These are phyloP conservation scores for Solanum pinnatisectum DNA, from an alignment of 257 asterid species.

Conservation along the genomic window DNA sequence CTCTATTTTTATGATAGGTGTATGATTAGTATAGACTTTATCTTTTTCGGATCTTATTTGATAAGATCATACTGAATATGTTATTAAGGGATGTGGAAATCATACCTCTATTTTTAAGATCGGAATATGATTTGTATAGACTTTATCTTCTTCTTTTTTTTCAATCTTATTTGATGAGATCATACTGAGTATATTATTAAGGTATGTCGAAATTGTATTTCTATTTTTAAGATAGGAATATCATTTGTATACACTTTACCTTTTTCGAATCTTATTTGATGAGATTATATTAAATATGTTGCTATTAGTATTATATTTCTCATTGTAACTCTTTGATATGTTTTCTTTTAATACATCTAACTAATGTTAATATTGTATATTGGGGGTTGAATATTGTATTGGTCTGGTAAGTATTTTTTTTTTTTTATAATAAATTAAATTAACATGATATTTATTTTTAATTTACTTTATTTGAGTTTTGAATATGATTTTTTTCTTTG, in stretches of 20 bases:
- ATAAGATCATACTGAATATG: too few relatives aligned
- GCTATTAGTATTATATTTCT: not conserved
- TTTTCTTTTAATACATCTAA: not conserved
- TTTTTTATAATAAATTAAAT: not conserved
- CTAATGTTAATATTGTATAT: not conserved
- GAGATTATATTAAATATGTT: not conserved
- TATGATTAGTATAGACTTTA: too few relatives aligned
- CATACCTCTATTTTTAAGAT: too few relatives aligned
- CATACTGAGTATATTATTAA: too few relatives aligned
- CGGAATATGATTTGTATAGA: too few relatives aligned
- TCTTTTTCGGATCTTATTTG: too few relatives aligned
- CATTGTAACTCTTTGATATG: not conserved
- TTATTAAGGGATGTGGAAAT: too few relatives aligned
- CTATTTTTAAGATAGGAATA: not conserved
- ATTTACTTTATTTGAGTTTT: not conserved
- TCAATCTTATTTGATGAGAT: not conserved
- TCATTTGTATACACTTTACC: too few relatives aligned
- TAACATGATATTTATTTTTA: not conserved
- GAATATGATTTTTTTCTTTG: not conserved
- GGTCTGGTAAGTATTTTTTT: not conserved
- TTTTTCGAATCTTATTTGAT: too few relatives aligned
- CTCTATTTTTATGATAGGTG: too few relatives aligned
- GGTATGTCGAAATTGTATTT: too few relatives aligned
- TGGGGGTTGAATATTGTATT: not conserved
- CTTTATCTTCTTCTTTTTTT: too few relatives aligned